Percentiles rank a stretch among this genome's conserved stretches.
Evolutionary conservation across 2,329 filamentous ascomycete species (phyloP).

Genomic region (Aspergillus sp.): DNA sequence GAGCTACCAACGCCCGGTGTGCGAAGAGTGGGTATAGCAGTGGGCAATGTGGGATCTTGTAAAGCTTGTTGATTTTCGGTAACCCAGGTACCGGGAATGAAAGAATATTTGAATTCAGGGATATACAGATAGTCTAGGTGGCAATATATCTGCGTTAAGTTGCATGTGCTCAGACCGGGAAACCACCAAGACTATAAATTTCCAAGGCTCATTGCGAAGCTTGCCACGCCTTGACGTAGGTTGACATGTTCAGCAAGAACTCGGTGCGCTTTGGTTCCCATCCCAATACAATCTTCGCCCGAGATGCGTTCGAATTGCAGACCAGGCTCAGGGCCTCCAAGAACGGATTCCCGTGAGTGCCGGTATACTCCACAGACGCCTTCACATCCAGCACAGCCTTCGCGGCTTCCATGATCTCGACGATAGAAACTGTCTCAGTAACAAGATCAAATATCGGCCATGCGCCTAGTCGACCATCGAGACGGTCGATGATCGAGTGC

Average conservation of each 20-base stretch:
- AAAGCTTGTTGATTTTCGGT: too few relatives aligned
- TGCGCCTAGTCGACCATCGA: slow-evolving; percentile 26
- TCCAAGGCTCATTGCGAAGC: neutral
- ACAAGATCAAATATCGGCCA: slow-evolving; percentile 42
- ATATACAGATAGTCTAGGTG: too few relatives aligned
- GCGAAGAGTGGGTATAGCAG: too few relatives aligned
- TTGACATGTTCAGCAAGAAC: slow-evolving; percentile 19
- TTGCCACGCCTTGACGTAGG: slow-evolving; percentile 15
- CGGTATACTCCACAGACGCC: neutral
- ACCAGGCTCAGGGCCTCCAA: neutral
- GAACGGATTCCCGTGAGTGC: neutral
- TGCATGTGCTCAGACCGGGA: neutral
- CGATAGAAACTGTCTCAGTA: slow-evolving; percentile 19
- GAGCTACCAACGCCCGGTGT: too few relatives aligned
- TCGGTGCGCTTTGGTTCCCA: slow-evolving; percentile 33
- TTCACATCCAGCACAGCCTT: neutral
- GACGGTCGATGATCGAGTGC: slow-evolving; percentile 33
- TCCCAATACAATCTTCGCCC: slow-evolving; percentile 24
- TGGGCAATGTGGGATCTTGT: too few relatives aligned
- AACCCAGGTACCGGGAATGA: too few relatives aligned
- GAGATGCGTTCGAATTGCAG: neutral
- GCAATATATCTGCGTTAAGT: neutral
- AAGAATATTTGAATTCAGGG: too few relatives aligned
- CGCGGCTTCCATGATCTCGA: slow-evolving; percentile 29
- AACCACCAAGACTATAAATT: neutral